Evolutionary conservation across 495 filamentous ascomycete genomes (phyloP).

Genomic region (Aspergillus ostianus): DNA sequence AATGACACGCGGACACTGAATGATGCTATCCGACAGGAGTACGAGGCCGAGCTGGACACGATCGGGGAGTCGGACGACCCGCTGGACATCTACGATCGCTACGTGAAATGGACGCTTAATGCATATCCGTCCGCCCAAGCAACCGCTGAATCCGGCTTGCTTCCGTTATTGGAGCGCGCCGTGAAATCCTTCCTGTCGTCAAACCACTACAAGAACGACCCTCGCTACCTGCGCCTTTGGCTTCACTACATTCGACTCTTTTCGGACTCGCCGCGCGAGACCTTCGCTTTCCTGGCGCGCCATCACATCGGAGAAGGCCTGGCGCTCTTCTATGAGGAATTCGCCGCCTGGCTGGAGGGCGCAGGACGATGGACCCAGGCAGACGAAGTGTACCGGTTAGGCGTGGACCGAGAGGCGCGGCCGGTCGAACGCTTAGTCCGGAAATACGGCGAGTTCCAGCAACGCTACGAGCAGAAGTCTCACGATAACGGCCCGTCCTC

Average conservation of each 20-base stretch:
- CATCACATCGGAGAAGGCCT: conserved; percentile 84
- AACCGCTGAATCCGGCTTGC: conserved; percentile 82
- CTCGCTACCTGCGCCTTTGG: conserved; percentile 90
- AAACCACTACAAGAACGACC: conserved; percentile 89
- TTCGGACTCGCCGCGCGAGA: conserved; percentile 87
- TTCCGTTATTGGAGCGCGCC: conserved; percentile 86
- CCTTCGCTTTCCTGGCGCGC: conserved; percentile 85
- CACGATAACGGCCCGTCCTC: conserved; percentile 69
- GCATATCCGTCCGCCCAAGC: conserved; percentile 93
- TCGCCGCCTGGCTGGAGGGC: conserved; percentile 85
- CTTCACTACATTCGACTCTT: conserved; percentile 90
- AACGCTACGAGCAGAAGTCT: conserved; percentile 63
- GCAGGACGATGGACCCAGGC: conserved; percentile 87
- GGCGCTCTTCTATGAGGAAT: conserved; percentile 97
- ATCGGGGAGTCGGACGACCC: conserved; percentile 91
- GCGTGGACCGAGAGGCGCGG: conserved; percentile 82
- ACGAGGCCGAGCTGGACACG: conserved; percentile 74
- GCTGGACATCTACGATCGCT: conserved; percentile 92
- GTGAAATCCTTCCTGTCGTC: conserved; percentile 85
- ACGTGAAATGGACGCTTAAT: conserved; percentile 93
- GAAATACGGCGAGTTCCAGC: conserved; percentile 88
- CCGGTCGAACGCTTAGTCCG: conserved; percentile 76
- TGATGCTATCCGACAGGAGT: conserved; percentile 76
- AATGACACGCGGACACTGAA: conserved; percentile 73
- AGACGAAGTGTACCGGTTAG: conserved; percentile 86